Percentiles rank a stretch among this genome's conserved stretches.
These are phyloP conservation scores for Salix caprea DNA, from an alignment of 345 rosid genomes.

Conservation along the genomic window DNA sequence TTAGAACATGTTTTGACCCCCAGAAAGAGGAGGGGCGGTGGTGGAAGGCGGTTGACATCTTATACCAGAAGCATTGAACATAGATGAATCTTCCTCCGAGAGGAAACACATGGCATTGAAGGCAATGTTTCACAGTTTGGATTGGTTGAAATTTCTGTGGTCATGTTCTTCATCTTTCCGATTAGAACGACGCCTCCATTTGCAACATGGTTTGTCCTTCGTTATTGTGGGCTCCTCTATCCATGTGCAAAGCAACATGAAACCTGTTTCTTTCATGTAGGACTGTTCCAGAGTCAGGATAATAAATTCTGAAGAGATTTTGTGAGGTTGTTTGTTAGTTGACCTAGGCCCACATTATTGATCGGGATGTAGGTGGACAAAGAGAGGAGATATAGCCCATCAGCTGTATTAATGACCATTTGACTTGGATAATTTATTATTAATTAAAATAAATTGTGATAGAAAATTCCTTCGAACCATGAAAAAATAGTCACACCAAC, in stretches of 20 bases:
- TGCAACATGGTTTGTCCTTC: background rate
- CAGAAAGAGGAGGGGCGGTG: background rate
- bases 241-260: slow-evolving; percentile 38
- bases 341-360: slow-evolving; percentile 27
- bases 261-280: background rate
- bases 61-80: background rate
- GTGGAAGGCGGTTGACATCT: background rate
- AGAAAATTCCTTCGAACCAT: slow-evolving; percentile 12
- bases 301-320: slow-evolving; percentile 1
- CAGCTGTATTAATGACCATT: slow-evolving; percentile 15
- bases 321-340: slow-evolving; percentile 15
- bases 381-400: slow-evolving; percentile 23
- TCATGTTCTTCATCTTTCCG: background rate
- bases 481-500: background rate
- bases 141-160: background rate
- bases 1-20: background rate
- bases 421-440: slow-evolving; percentile 19
- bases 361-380: slow-evolving; percentile 17
- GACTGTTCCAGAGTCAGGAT: slow-evolving; percentile 18
- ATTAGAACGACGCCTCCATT: background rate
- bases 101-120: background rate
- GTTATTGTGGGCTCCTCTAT: slow-evolving; percentile 26
- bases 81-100: background rate
- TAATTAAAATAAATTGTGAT: background rate
- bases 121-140: background rate